phyloP scores from a whole-genome alignment of 352 stramenopile genomes.

The Saprolegnia diclina region DNA sequence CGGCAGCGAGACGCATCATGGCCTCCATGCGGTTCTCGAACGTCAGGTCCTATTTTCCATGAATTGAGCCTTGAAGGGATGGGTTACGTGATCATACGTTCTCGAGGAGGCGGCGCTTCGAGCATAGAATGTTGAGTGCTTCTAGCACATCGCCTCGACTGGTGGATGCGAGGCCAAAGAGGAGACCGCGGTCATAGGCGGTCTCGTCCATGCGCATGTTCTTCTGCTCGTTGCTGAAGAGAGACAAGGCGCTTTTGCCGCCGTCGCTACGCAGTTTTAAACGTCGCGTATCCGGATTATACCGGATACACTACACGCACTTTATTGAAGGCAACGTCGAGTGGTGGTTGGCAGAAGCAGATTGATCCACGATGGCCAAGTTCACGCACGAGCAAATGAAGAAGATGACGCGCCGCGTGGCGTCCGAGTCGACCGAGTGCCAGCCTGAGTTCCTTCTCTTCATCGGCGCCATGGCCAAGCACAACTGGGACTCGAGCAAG shows the following conservation, averaged over 20 bases:
- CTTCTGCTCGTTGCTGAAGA: not conserved
- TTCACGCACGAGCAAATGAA: slow-evolving; percentile 71
- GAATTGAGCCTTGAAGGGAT: not conserved
- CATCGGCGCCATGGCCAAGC: slow-evolving; percentile 69
- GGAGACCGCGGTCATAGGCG: not conserved
- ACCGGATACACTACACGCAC: slow-evolving; percentile 8
- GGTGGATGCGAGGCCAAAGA: not conserved
- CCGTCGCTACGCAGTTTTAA: slow-evolving; percentile 4
- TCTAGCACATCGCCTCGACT: not conserved
- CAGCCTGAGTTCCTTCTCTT: slow-evolving; percentile 78
- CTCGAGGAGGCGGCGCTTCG: not conserved
- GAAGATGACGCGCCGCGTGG: slow-evolving; percentile 84
- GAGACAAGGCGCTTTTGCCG: slow-evolving; percentile 3
- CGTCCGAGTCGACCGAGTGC: slow-evolving; percentile 71
- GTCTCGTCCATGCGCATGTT: not conserved
- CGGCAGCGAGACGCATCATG: slow-evolving; percentile 1
- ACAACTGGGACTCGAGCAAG: slow-evolving; percentile 78
- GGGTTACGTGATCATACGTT: not conserved
- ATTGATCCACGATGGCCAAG: slow-evolving; percentile 8
- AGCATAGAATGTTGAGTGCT: not conserved
- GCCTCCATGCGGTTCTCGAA: slow-evolving; percentile 11
- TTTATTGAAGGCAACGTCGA: slow-evolving; percentile 8
- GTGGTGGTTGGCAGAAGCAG: not conserved
- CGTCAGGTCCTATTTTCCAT: not conserved
- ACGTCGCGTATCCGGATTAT: not conserved